phyloP scores from a whole-genome alignment of 305 asterid genomes.

The Solanum hybrid region DNA sequence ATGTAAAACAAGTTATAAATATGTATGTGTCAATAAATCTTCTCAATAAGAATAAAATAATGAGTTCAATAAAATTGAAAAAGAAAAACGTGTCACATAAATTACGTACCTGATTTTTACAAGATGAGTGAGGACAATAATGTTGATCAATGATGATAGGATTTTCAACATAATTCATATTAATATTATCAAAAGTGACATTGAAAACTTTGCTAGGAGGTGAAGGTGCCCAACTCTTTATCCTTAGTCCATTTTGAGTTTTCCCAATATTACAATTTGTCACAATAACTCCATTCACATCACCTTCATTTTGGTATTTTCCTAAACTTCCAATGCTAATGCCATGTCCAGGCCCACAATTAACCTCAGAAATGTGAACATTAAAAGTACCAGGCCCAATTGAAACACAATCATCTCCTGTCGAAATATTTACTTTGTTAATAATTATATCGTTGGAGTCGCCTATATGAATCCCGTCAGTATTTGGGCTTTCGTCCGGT shows the following conservation, averaged over 20 bases:
- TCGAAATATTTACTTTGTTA: not conserved
- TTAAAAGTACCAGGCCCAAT: conserved; percentile 22
- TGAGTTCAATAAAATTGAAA: not conserved
- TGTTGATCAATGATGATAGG: conserved; percentile 47
- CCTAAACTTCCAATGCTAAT: conserved; percentile 57
- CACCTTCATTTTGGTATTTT: conserved; percentile 11
- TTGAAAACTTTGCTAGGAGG: not conserved
- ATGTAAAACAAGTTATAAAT: not conserved
- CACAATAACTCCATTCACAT: conserved; percentile 19
- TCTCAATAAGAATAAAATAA: too few relatives aligned
- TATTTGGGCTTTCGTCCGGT: conserved; percentile 38
- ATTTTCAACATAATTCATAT: not conserved
- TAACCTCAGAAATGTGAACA: conserved; percentile 6
- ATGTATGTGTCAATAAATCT: not conserved
- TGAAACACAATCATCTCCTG: conserved; percentile 51
- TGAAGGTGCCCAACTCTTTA: conserved; percentile 38
- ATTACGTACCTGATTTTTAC: not conserved
- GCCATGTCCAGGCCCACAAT: conserved; percentile 50
- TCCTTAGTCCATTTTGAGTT: conserved; percentile 35
- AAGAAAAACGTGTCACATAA: not conserved
- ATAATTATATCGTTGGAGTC: conserved; percentile 7
- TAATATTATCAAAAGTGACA: conserved; percentile 17
- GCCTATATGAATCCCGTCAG: conserved; percentile 38
- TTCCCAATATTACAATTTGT: conserved; percentile 11
- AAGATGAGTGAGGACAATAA: conserved; percentile 24